Evolutionary conservation across 1,284 basidiomycete species (phyloP).

Genomic region (Abortiporus biennis): DNA sequence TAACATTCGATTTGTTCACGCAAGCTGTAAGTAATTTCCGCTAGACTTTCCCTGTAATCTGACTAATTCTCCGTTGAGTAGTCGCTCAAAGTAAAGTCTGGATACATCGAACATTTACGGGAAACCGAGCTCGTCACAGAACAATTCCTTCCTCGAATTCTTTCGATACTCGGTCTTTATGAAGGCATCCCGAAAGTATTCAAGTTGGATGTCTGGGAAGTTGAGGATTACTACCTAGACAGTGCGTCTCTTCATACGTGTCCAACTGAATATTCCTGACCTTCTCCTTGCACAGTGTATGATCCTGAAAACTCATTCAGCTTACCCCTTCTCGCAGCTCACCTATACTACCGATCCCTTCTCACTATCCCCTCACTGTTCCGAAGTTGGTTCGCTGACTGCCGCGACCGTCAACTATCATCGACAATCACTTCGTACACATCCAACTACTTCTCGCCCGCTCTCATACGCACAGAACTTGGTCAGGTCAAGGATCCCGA

Average conservation of each 20-base stretch:
- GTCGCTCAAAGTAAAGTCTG: constrained; percentile 76
- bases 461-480: constrained; percentile 83
- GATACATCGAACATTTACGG: constrained; percentile 84
- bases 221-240: constrained; percentile 84
- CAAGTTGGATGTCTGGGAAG: constrained; percentile 76
- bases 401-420: constrained; percentile 86
- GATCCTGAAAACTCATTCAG: too few species aligned
- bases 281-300: too few species aligned
- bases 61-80: constrained; percentile 24
- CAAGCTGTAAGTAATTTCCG: constrained; percentile 59
- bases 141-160: constrained; percentile 72
- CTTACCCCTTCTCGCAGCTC: constrained; percentile 73
- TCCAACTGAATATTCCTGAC: not conserved
- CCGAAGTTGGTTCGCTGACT: constrained; percentile 80
- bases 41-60: not conserved
- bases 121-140: constrained; percentile 57
- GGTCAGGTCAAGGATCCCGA: constrained; percentile 67
- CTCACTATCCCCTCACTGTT: constrained; percentile 80
- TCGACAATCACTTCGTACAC: constrained; percentile 76
- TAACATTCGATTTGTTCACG: constrained; percentile 81
- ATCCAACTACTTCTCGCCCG: constrained; percentile 84
- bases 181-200: constrained; percentile 55
- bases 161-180: constrained; percentile 64
- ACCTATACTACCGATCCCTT: constrained; percentile 85
- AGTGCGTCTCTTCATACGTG: constrained; percentile 42